Base-by-base conservation (phyloP, 1,139 yeast genomes). In the Trichomonascaceae sp. region DNA sequence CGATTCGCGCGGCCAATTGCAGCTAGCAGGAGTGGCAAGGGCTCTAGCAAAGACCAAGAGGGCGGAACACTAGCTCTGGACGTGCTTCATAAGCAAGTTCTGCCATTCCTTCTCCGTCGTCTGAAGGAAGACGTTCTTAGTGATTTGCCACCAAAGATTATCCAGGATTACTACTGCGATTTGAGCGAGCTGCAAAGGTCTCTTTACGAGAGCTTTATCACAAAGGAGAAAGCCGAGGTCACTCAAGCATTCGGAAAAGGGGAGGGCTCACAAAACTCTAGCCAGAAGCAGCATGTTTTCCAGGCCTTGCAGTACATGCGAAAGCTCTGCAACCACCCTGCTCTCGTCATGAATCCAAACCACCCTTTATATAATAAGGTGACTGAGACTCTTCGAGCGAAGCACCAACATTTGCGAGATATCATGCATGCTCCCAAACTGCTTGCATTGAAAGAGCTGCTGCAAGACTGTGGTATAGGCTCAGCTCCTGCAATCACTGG, bases 291-390 rank as follows among this genome's bases (percentile, higher is more conserved):
- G 37, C 98, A 92, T 54, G 85, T 92, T 40, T 92, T 92, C 76
- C 98, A 89, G 56, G 96, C 95, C 0, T 68, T 92, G 46, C 97
- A 92, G 55, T 92, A 92, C 53, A 85, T 92, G 96, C 71, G 98
- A 44, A 92, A 92, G 56, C 65, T 92, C 37, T 92, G 98, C 62
- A 92, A 92, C 52, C 98, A 89, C 57, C 98, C 98, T 5, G 81
- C 95, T 3, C 69, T 92, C 42, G 96, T 92, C n/a, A 60, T 87
- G 38, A 74, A 82, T 17, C 74, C 80, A 11, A 71, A 71, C 40
- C 97, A 85, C 59, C 98, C 98, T 2, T 85, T 84, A 53, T 79
- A 67, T 49, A 59, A 60, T 3, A 79, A 75, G 48, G 82, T 84
- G 14, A 65, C 64, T 37, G 60, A 63, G 26, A 76, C 75, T 43